Percentiles rank a stretch among this genome's conserved stretches.
Conservation (phyloP, 129 eudicot genomes). For the Ambrosia trifida region DNA sequence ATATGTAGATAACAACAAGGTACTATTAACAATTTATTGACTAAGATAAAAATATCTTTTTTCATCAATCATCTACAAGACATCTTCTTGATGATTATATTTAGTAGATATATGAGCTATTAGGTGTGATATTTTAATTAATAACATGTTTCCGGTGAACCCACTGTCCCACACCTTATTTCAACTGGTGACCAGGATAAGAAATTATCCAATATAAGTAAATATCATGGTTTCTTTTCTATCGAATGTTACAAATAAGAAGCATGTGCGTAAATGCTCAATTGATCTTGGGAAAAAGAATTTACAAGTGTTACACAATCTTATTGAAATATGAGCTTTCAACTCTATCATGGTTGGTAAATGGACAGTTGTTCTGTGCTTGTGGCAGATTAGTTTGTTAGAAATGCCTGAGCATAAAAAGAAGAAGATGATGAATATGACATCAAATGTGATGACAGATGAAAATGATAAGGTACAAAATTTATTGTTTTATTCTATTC, state of each 20-base stretch:
- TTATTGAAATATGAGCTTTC: slow-evolving; percentile 10
- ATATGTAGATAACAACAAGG: not conserved
- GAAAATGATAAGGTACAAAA: slow-evolving; percentile 76
- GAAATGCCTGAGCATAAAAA: slow-evolving; percentile 75
- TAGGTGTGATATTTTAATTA: no score
- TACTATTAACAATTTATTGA: slow-evolving; percentile 15
- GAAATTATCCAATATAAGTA: slow-evolving; percentile 14
- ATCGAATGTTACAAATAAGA: not conserved
- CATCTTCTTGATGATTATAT: slow-evolving; percentile 12
- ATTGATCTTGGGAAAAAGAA: slow-evolving; percentile 4
- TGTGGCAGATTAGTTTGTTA: slow-evolving; percentile 78
- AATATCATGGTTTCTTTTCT: not conserved
- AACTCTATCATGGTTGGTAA: slow-evolving; percentile 14
- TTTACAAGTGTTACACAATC: not conserved
- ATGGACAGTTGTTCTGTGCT: slow-evolving; percentile 28
- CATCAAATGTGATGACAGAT: slow-evolving; percentile 84
- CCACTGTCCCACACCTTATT: not conserved
- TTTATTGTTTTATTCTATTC: slow-evolving; percentile 12
- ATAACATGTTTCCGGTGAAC: not conserved
- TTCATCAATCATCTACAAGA: not conserved
- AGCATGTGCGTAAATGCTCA: slow-evolving; percentile 1
- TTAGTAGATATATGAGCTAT: not conserved
- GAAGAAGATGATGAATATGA: slow-evolving; percentile 58
- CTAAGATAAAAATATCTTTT: not conserved
- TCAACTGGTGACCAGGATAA: slow-evolving; percentile 2